Conservation (phyloP, 2,329 filamentous ascomycete species). For the Fusarium temperatum region DNA sequence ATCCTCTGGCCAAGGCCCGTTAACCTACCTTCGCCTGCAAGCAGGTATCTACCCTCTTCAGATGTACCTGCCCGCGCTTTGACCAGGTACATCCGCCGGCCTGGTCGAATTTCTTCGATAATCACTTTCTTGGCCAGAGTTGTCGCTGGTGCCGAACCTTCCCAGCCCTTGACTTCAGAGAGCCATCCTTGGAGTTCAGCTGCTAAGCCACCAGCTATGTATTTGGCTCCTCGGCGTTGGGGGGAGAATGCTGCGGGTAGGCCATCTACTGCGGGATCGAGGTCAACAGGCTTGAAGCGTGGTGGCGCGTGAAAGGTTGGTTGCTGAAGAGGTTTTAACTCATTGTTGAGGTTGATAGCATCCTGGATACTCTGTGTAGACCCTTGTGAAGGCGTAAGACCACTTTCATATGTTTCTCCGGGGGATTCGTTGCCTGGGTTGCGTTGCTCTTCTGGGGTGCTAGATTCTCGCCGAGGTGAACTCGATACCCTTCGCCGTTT, state of each 20-base stretch:
- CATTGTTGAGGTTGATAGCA: slow-evolving; percentile 18
- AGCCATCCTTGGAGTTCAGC: slow-evolving; percentile 53
- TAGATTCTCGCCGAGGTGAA: slow-evolving; percentile 36
- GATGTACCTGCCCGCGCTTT: slow-evolving; percentile 19
- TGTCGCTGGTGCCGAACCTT: slow-evolving; percentile 27
- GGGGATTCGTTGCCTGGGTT: background rate
- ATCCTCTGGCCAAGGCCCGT: slow-evolving; percentile 48
- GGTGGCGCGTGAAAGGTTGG: slow-evolving; percentile 52
- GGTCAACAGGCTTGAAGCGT: slow-evolving; percentile 50
- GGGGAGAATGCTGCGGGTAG: slow-evolving; percentile 48
- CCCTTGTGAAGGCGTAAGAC: slow-evolving; percentile 10
- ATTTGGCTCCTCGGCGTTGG: slow-evolving; percentile 48
- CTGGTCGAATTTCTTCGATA: slow-evolving; percentile 45
- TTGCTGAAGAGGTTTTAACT: slow-evolving; percentile 41
- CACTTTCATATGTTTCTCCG: background rate
- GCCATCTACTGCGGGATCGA: slow-evolving; percentile 32
- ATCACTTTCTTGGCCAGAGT: slow-evolving; percentile 37
- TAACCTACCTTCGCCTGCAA: slow-evolving; percentile 51
- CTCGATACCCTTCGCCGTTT: slow-evolving; percentile 45
- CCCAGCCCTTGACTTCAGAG: slow-evolving; percentile 52
- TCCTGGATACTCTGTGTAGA: slow-evolving; percentile 24
- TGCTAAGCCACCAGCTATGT: slow-evolving; percentile 50
- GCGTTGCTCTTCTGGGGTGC: background rate
- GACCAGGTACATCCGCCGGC: slow-evolving; percentile 49
- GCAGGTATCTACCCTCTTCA: slow-evolving; percentile 41